These are phyloP conservation scores for Phtheirospermum japonicum DNA, from an alignment of 257 asterid species.

Conservation along the genomic window DNA sequence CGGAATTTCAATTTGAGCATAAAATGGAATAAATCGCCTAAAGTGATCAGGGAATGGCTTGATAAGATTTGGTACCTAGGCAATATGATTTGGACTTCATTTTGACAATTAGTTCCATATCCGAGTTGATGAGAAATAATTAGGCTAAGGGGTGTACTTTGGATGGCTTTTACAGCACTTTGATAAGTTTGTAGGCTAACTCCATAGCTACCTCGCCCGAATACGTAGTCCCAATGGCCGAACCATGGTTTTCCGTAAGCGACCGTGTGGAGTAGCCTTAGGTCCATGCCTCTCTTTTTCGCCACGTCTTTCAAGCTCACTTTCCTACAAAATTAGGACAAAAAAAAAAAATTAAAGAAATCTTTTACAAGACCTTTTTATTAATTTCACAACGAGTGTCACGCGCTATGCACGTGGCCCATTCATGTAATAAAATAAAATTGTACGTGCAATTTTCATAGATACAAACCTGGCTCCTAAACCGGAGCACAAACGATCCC, in stretches of 20 bases:
- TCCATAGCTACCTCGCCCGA: conserved; percentile 75
- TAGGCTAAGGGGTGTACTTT: conserved; percentile 54
- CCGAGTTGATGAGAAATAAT: conserved; percentile 45
- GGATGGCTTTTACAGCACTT: conserved; percentile 58
- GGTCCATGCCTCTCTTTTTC: conserved; percentile 78
- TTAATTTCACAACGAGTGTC: too few species aligned
- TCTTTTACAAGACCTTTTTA: too few species aligned
- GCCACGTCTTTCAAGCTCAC: conserved; percentile 81
- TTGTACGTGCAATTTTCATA: too few species aligned
- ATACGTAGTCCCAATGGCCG: conserved; percentile 75
- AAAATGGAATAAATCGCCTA: conserved; percentile 66
- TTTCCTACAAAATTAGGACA: conserved; percentile 42
- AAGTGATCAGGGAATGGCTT: conserved; percentile 56
- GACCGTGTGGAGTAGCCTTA: conserved; percentile 63
- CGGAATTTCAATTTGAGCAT: conserved; percentile 62
- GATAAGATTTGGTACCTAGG: conserved; percentile 70
- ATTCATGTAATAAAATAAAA: too few species aligned
- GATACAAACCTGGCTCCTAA: conserved; percentile 83
- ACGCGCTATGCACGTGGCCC: too few species aligned
- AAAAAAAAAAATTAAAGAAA: too few species aligned
- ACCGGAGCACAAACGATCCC: conserved; percentile 89
- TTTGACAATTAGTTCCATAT: conserved; percentile 22
- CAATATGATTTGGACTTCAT: conserved; percentile 50
- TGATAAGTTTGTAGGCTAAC: conserved; percentile 51
- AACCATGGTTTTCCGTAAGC: conserved; percentile 89